phyloP scores from a whole-genome alignment of 148 eudicot genomes.

The Polygonum maritimum region DNA sequence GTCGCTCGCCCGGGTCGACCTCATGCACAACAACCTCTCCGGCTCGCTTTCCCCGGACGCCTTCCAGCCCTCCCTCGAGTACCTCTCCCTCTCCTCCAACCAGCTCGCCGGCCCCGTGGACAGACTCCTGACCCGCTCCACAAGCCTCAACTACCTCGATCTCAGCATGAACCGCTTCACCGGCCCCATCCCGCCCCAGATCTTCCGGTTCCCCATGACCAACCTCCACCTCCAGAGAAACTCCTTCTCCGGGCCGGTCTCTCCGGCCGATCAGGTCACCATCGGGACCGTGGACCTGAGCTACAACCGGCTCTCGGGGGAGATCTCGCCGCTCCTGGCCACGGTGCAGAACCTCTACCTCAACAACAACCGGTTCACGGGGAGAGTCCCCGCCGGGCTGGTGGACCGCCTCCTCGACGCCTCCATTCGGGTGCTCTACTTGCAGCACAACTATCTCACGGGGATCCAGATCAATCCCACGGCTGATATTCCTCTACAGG shows the following conservation, averaged over 20 bases:
- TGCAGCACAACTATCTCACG: constrained; percentile 81
- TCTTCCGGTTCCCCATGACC: constrained; percentile 50
- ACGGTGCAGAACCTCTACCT: constrained; percentile 61
- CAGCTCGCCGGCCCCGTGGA: constrained; percentile 53
- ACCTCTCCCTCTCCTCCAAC: constrained; percentile 65
- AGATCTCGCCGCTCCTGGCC: constrained; percentile 56
- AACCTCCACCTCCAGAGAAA: constrained; percentile 64
- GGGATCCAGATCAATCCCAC: constrained; percentile 67
- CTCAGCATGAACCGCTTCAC: constrained; percentile 66
- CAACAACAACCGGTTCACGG: constrained; percentile 79
- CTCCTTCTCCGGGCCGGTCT: constrained; percentile 47
- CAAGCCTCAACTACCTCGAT: constrained; percentile 52
- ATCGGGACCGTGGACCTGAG: constrained; percentile 72
- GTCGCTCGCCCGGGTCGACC: constrained; percentile 54
- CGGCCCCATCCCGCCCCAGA: constrained; percentile 46
- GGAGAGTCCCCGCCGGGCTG: constrained; percentile 47
- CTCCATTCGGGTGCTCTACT: constrained; percentile 46
- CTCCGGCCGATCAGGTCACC: constrained; percentile 36
- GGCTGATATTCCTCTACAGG: constrained; percentile 75
- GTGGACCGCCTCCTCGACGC: constrained; percentile 59
- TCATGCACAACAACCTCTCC: constrained; percentile 62
- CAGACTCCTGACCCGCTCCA: constrained; percentile 22
- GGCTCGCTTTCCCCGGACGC: constrained; percentile 38
- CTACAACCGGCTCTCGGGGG: constrained; percentile 61
- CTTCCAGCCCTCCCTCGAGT: constrained; percentile 47